These are phyloP conservation scores for Globisporangium apiculatum DNA, from an alignment of 352 stramenopile genomes.

Conservation along the genomic window DNA sequence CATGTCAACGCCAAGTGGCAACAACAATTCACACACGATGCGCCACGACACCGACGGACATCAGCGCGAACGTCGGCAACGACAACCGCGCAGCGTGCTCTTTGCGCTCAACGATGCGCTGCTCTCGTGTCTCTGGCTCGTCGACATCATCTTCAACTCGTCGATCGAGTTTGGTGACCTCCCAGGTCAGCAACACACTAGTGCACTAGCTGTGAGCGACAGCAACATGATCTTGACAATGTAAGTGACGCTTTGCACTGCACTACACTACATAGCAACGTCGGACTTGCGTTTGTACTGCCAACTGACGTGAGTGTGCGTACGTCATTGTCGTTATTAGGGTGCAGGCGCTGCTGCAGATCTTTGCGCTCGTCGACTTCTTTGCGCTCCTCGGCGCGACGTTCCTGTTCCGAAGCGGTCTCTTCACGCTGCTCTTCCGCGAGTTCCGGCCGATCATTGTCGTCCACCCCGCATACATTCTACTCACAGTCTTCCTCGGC, in stretches of 20 bases:
- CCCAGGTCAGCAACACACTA: constrained; percentile 14
- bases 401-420: constrained; percentile 65
- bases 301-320: too few relatives aligned
- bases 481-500: constrained; percentile 35
- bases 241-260: constrained; percentile 13
- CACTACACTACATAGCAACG: too few relatives aligned
- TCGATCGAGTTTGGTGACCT: constrained; percentile 57
- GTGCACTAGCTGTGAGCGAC: not conserved
- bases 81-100: constrained; percentile 19
- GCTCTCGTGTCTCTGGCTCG: constrained; percentile 32
- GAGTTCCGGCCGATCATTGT: constrained; percentile 46
- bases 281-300: too few relatives aligned
- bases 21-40: too few relatives aligned
- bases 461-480: constrained; percentile 43
- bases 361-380: constrained; percentile 45
- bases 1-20: too few relatives aligned
- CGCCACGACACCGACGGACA: too few relatives aligned
- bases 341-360: constrained; percentile 60
- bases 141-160: constrained; percentile 54
- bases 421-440: constrained; percentile 49
- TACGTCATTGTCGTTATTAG: constrained; percentile 10
- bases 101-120: constrained; percentile 34
- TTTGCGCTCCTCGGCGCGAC: constrained; percentile 50
- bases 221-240: constrained; percentile 48
- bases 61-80: too few relatives aligned